Conservation (phyloP, 176 grass and related monocot genomes). For the Tillandsia fasciculata region DNA sequence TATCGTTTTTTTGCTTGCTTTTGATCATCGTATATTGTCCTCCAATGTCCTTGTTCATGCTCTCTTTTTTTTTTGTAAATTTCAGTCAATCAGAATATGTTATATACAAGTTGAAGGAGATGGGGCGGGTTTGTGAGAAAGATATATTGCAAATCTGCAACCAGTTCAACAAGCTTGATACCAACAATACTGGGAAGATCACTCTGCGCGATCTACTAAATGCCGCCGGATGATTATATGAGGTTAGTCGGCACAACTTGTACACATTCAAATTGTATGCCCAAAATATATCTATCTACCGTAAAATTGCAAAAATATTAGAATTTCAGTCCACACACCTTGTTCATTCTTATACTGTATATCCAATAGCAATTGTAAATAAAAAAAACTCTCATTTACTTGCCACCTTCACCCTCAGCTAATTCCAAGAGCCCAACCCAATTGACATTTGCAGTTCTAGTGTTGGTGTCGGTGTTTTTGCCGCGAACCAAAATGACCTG, state of each 20-base stretch:
- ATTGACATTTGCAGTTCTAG: no score
- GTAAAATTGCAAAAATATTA: no score
- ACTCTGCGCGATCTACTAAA: slow-evolving; percentile 2
- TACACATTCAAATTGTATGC: not conserved
- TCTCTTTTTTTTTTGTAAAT: not conserved
- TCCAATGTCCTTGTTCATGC: not conserved
- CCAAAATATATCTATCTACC: no score
- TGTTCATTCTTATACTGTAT: no score
- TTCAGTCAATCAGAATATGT: slow-evolving; percentile 46
- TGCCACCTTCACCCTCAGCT: no score
- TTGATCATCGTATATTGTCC: not conserved
- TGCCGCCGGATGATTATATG: not conserved
- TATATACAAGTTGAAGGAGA: slow-evolving; percentile 68
- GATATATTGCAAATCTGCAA: slow-evolving; percentile 25
- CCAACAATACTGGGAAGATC: slow-evolving; percentile 16
- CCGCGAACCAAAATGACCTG: no score
- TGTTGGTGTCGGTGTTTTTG: no score
- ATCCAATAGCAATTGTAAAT: no score
- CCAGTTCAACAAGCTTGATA: slow-evolving; percentile 13
- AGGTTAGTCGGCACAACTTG: not conserved
- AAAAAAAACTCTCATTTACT: no score
- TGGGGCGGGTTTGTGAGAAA: slow-evolving; percentile 50
- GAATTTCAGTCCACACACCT: no score
- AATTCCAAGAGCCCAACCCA: no score
- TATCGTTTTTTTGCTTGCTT: not conserved